phyloP scores from a whole-genome alignment of 2,329 filamentous ascomycete genomes.

The Fusarium continuum region DNA sequence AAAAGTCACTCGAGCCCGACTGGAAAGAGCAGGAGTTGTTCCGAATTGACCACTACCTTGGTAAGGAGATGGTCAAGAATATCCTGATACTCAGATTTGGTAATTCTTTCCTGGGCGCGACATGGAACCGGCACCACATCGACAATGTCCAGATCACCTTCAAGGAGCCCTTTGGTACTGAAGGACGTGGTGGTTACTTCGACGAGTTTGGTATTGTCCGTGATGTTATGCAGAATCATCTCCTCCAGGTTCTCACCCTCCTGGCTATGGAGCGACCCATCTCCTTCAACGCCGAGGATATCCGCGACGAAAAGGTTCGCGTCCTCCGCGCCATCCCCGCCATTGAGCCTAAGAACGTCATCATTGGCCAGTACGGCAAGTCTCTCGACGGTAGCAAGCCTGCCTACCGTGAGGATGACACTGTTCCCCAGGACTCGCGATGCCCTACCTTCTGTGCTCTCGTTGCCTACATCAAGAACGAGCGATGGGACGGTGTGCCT shows the following conservation, averaged over 20 bases:
- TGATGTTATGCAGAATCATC: slow-evolving; percentile 99
- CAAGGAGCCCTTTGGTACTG: slow-evolving; percentile 99
- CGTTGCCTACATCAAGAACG: slow-evolving; percentile 99
- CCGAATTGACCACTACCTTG: slow-evolving; percentile 98
- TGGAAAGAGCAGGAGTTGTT: slow-evolving; percentile 99
- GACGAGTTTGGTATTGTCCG: slow-evolving; percentile 99
- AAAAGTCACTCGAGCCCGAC: slow-evolving; percentile 93
- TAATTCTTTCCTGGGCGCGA: slow-evolving; percentile 98
- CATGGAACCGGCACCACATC: slow-evolving; percentile 99
- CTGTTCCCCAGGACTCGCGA: slow-evolving; percentile 94
- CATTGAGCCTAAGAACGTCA: slow-evolving; percentile 99
- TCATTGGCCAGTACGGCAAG: slow-evolving; percentile 98
- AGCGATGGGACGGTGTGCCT: slow-evolving; percentile 98
- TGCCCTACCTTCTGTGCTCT: slow-evolving; percentile 98
- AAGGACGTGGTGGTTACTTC: slow-evolving; percentile 97
- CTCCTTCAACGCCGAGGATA: slow-evolving; percentile 97
- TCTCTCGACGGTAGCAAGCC: slow-evolving; percentile 97
- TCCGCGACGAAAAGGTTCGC: slow-evolving; percentile 97
- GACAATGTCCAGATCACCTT: slow-evolving; percentile 99
- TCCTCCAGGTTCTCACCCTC: slow-evolving; percentile 94
- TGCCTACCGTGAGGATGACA: slow-evolving; percentile 98
- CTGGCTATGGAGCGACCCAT: slow-evolving; percentile 98
- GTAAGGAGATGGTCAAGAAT: slow-evolving; percentile 99
- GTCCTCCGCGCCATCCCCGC: slow-evolving; percentile 92
- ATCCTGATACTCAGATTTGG: slow-evolving; percentile 97